These are phyloP conservation scores for Starmerella cellae DNA, from an alignment of 805 yeast species.

Conservation along the genomic window DNA sequence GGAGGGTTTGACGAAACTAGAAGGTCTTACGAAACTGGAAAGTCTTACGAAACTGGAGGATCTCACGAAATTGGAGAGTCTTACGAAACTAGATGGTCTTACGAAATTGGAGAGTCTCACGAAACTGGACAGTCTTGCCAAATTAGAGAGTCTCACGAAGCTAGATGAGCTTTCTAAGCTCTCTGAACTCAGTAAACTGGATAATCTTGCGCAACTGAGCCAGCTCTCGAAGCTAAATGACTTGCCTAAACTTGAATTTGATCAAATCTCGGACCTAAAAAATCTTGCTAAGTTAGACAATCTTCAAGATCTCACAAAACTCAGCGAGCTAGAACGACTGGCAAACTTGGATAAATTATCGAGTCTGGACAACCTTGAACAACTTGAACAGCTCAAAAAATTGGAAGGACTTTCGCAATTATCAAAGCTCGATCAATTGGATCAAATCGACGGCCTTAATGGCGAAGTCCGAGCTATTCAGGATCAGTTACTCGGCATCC, in stretches of 20 bases:
- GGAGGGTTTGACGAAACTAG: slow-evolving; percentile 6
- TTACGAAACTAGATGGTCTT: slow-evolving; percentile 2
- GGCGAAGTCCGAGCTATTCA: slow-evolving; percentile 21
- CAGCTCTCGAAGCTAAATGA: slow-evolving; percentile 3
- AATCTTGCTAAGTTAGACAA: background rate
- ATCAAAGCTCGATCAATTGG: background rate
- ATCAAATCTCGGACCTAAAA: background rate
- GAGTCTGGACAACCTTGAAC: slow-evolving; percentile 2
- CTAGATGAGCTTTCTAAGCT: slow-evolving; percentile 5
- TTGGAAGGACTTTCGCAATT: slow-evolving; percentile 9
- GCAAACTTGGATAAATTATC: slow-evolving; percentile 1
- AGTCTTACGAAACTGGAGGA: background rate
- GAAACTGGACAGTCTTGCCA: slow-evolving; percentile 3
- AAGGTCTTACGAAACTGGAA: slow-evolving; percentile 3
- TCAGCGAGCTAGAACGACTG: slow-evolving; percentile 3
- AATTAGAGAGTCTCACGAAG: slow-evolving; percentile 1
- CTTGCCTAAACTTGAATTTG: background rate
- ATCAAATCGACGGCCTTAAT: background rate
- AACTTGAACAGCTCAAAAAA: slow-evolving; percentile 3
- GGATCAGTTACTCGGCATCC: slow-evolving; percentile 16
- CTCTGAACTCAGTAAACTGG: background rate
- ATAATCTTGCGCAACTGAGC: slow-evolving; percentile 8
- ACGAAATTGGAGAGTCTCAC: slow-evolving; percentile 1
- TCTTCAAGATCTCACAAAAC: background rate
- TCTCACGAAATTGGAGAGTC: background rate